Conservation (phyloP, 805 yeast genomes). For the Yamadazyma laniorum region DNA sequence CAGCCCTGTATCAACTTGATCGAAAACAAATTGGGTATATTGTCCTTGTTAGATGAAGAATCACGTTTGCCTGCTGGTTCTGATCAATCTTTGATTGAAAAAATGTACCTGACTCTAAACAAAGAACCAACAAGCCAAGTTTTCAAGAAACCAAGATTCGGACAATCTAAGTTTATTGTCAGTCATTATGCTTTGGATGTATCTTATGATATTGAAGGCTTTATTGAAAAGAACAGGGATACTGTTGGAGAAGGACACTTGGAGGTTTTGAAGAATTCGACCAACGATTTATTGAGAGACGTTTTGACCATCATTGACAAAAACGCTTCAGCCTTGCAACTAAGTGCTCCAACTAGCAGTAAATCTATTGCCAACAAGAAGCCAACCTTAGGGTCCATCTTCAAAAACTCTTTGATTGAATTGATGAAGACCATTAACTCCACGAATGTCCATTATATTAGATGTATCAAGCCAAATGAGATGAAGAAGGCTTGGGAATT, state of each 20-base stretch:
- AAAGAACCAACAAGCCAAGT: slow-evolving; percentile 73
- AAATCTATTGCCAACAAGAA: slow-evolving; percentile 55
- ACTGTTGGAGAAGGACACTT: slow-evolving; percentile 95
- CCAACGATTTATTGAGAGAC: slow-evolving; percentile 61
- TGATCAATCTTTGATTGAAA: slow-evolving; percentile 89
- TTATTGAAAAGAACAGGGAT: slow-evolving; percentile 95
- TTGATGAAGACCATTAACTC: slow-evolving; percentile 82
- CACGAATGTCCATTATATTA: slow-evolving; percentile 93
- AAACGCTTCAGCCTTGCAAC: slow-evolving; percentile 46
- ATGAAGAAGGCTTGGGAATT: slow-evolving; percentile 94
- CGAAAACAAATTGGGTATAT: slow-evolving; percentile 83
- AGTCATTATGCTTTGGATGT: slow-evolving; percentile 95
- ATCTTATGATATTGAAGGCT: slow-evolving; percentile 87
- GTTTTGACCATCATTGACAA: slow-evolving; percentile 66
- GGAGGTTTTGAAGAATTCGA: slow-evolving; percentile 72
- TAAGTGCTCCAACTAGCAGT: slow-evolving; percentile 36
- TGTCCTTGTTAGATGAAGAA: slow-evolving; percentile 90
- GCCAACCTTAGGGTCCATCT: slow-evolving; percentile 93
- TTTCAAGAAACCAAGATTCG: slow-evolving; percentile 92
- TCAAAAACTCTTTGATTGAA: slow-evolving; percentile 74
- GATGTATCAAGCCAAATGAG: slow-evolving; percentile 97
- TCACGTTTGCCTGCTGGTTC: slow-evolving; percentile 91
- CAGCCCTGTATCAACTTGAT: slow-evolving; percentile 95
- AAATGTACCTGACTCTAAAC: slow-evolving; percentile 81
- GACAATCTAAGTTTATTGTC: slow-evolving; percentile 85